Percentiles rank a stretch among this genome's conserved stretches.
phyloP scores from a whole-genome alignment of 192 early-diverging fungal genomes.

The Rhizophlyctis rosea region DNA sequence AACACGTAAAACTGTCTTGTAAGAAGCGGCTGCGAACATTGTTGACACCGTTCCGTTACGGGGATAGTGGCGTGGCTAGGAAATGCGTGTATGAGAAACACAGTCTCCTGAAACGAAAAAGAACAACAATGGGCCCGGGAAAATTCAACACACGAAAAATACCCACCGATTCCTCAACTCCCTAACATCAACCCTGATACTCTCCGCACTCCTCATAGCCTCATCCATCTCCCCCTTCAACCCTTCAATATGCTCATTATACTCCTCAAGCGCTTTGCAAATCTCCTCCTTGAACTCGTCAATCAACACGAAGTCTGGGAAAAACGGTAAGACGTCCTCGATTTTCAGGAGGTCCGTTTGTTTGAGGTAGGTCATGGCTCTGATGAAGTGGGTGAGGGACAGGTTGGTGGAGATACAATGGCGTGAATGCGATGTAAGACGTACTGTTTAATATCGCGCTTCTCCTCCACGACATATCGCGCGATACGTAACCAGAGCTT shows the following conservation, averaged over 20 bases:
- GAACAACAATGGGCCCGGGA: conserved; percentile 14
- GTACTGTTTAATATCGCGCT: conserved; percentile 78
- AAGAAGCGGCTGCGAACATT: conserved; percentile 76
- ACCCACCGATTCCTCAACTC: conserved; percentile 75
- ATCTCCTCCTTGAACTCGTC: conserved; percentile 98
- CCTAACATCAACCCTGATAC: conserved; percentile 86
- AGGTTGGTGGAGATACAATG: neutral
- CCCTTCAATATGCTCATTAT: conserved; percentile 85
- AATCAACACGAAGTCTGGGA: conserved; percentile 96
- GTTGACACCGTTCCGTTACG: conserved; percentile 71
- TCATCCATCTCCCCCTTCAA: conserved; percentile 95
- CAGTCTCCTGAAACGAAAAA: neutral
- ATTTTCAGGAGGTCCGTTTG: conserved; percentile 83
- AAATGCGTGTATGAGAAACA: neutral
- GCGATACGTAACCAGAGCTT: conserved; percentile 94
- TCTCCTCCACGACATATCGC: conserved; percentile 80
- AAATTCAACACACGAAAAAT: too few species aligned
- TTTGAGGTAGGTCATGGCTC: conserved; percentile 79
- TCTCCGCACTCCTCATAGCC: conserved; percentile 85
- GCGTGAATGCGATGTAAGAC: conserved; percentile 2
- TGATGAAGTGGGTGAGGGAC: conserved; percentile 20
- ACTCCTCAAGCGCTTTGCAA: conserved; percentile 84
- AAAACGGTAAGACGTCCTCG: conserved; percentile 94
- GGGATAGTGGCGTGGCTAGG: conserved; percentile 67
- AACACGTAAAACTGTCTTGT: conserved; percentile 90